phyloP scores from a whole-genome alignment of 208 protist species.

The Acanthamoeba sp. region DNA sequence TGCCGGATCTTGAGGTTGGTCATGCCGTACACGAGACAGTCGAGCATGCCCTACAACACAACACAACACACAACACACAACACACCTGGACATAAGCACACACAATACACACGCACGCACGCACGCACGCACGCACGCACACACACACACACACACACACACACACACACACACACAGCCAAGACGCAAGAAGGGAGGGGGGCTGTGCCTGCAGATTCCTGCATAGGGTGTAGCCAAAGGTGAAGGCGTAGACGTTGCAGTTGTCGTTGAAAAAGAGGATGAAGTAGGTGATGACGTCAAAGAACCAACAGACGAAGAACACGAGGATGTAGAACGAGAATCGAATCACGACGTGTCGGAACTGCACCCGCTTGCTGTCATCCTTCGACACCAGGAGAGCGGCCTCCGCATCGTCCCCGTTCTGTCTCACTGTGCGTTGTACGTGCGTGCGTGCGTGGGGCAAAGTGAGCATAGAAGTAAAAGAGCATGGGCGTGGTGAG shows the following conservation, averaged over 20 bases:
- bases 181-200: not conserved
- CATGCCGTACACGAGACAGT: conserved; percentile 52
- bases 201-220: not conserved
- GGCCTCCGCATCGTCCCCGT: not conserved
- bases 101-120: not conserved
- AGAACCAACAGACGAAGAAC: conserved; percentile 70
- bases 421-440: not conserved
- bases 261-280: conserved; percentile 51
- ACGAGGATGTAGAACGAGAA: conserved; percentile 63
- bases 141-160: not conserved
- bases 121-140: not conserved
- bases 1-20: conserved; percentile 48
- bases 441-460: no score
- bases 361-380: not conserved
- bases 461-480: no score
- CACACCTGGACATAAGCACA: not conserved
- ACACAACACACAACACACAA: not conserved
- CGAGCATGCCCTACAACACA: conserved; percentile 2
- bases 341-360: not conserved
- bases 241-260: conserved; percentile 52
- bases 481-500: no score
- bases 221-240: conserved; percentile 28
- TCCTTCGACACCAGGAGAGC: not conserved
- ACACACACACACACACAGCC: not conserved
- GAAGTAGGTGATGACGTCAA: conserved; percentile 52